Evolutionary conservation across 176 grass and related monocot species (phyloP), one percentile per base, ranked within the genome.

Genomic region (Oryza glaberrima): DNA sequence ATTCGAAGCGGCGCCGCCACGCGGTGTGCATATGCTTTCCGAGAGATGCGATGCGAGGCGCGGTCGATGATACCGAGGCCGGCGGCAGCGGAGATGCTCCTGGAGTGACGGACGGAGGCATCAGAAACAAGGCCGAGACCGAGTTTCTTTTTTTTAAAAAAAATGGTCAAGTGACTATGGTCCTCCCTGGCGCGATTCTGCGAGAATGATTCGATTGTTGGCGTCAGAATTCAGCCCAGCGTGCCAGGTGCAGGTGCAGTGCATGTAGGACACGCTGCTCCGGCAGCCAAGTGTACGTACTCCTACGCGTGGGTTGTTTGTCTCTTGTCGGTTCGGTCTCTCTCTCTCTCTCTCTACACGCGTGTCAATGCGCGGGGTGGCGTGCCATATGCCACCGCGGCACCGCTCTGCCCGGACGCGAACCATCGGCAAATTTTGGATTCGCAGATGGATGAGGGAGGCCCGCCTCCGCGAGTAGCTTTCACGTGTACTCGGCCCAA

Each of bases 31-130:
- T 19, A 56, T 19, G 51, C 51, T 56, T 56, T 40, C 38, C 51
- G 51, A 56, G 51, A 16, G 51, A 56, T 7, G 51, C 51, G 51
- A 56, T 5, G 51, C 49, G 15, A 14, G 14, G 49, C 4, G 49
- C 16, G 49, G 41, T 67, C 82, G 82, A 84, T 84, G 82, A 77
- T 68, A 76, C 82, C 82, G 72, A 84, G 82, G 82, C 58, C 14
- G 70, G 17, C 43, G 11, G 20, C 19, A 66, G 13, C 65, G 78
- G 78, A 51, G 56, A 61, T n/a, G n/a, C 56, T n/a, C 56, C 56
- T 61, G 56, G 26, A 26, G 26, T 26, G 56, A 61, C 19, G 56
- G 56, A 61, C 56, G 56, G 56, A 61, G 0, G 7, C 56, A n/a
- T 26, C 26, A 26, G 26, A n/a, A n/a, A 19, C 56, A 19, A 17